These are phyloP conservation scores for Sporisorium scitamineum DNA, from an alignment of 1,284 basidiomycete genomes.

Conservation along the genomic window DNA sequence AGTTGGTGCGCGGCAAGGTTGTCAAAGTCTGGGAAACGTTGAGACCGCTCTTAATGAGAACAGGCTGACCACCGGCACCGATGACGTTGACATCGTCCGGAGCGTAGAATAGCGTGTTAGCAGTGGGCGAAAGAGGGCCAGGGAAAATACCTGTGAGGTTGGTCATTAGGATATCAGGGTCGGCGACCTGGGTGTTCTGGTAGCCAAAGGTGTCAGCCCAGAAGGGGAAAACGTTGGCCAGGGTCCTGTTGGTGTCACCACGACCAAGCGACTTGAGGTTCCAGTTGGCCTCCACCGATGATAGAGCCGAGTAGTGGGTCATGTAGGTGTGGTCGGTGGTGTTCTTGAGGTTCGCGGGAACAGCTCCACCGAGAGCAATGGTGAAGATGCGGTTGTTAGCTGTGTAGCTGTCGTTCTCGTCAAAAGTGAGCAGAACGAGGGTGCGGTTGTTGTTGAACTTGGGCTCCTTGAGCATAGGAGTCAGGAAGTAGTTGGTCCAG, in stretches of 20 bases:
- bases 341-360: constrained; percentile 42
- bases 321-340: constrained; percentile 53
- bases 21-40: constrained; percentile 57
- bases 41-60: constrained; percentile 55
- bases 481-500: constrained; percentile 75
- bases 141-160: constrained; percentile 69
- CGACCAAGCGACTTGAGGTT: constrained; percentile 54
- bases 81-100: constrained; percentile 60
- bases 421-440: constrained; percentile 75
- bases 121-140: constrained; percentile 55
- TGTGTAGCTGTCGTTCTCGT: constrained; percentile 73
- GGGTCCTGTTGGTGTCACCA: constrained; percentile 62
- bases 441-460: constrained; percentile 74
- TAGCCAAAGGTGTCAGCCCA: constrained; percentile 71
- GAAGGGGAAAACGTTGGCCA: constrained; percentile 73
- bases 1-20: constrained; percentile 35
- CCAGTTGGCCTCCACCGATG: constrained; percentile 77
- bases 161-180: constrained; percentile 56
- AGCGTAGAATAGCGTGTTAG: constrained; percentile 66
- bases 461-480: constrained; percentile 73
- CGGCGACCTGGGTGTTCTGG: constrained; percentile 47
- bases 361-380: constrained; percentile 49
- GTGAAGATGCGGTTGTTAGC: constrained; percentile 64
- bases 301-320: constrained; percentile 77
- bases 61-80: constrained; percentile 65